phyloP scores from a whole-genome alignment of 768 basidiomycete species.

The Tulasnella sp. region DNA sequence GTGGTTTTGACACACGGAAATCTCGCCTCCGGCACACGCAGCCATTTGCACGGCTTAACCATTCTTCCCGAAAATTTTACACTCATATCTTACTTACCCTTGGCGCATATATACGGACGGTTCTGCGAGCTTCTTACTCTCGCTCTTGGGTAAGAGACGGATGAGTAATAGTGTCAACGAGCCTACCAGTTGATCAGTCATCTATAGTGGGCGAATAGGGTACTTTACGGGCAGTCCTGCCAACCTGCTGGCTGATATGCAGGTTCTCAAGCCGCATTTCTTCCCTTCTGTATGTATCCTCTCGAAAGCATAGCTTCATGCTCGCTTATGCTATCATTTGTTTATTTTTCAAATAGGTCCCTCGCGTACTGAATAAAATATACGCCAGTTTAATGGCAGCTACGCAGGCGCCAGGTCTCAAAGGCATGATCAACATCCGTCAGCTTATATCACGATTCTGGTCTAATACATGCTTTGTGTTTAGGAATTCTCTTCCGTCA shows the following conservation, averaged over 20 bases:
- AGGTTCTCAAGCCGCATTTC: slow-evolving; percentile 69
- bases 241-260: slow-evolving; percentile 77
- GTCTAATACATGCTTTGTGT: no score
- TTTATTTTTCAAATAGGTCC: slow-evolving; percentile 30
- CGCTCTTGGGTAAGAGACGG: slow-evolving; percentile 50
- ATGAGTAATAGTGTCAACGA: no score
- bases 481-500: slow-evolving; percentile 46
- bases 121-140: slow-evolving; percentile 24
- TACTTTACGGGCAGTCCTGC: slow-evolving; percentile 85
- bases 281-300: slow-evolving; percentile 36
- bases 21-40: background rate
- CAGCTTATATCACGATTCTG: background rate
- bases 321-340: background rate
- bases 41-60: background rate
- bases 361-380: slow-evolving; percentile 77
- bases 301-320: background rate
- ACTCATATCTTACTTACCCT: slow-evolving; percentile 14
- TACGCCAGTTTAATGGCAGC: slow-evolving; percentile 38
- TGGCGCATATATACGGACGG: slow-evolving; percentile 74
- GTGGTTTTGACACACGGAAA: slow-evolving; percentile 11
- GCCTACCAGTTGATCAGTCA: no score
- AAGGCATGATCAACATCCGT: slow-evolving; percentile 34
- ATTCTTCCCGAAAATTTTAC: background rate
- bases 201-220: slow-evolving; percentile 61
- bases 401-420: slow-evolving; percentile 60